A percentile compares a stretch with the other conserved stretches of the same genome.
These are phyloP conservation scores for Cutaneotrichosporon cavernicola DNA, from an alignment of 1,284 basidiomycete genomes.

Conservation along the genomic window DNA sequence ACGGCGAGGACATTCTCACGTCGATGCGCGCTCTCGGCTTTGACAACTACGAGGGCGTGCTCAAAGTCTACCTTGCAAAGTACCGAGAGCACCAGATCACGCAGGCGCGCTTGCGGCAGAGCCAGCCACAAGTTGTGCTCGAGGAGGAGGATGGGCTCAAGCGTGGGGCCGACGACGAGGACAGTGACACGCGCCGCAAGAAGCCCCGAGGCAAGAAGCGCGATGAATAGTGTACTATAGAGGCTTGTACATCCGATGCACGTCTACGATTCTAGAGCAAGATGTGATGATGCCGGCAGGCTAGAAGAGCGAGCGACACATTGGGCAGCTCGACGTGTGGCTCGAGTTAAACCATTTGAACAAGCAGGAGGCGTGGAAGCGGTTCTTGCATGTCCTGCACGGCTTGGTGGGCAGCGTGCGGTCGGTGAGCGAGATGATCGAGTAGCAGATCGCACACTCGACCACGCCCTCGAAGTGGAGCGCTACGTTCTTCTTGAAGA, in stretches of 20 bases:
- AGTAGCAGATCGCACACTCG: constrained; percentile 92
- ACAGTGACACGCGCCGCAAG: constrained; percentile 23
- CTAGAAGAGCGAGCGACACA: constrained; percentile 68
- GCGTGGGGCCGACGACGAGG: constrained; percentile 26
- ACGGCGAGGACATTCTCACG: constrained; percentile 81
- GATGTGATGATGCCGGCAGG: background rate
- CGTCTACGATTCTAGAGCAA: background rate
- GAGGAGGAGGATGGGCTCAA: constrained; percentile 29
- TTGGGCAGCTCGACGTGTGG: constrained; percentile 84
- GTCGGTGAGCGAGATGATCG: constrained; percentile 92
- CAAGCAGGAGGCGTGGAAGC: constrained; percentile 88
- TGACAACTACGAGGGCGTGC: constrained; percentile 82
- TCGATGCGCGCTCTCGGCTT: constrained; percentile 91
- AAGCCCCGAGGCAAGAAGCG: constrained; percentile 18
- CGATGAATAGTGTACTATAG: constrained; percentile 14
- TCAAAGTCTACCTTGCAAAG: constrained; percentile 91
- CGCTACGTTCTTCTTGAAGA: constrained; percentile 93
- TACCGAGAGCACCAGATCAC: constrained; percentile 61
- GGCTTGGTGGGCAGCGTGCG: constrained; percentile 84
- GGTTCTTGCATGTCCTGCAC: constrained; percentile 92
- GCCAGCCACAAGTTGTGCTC: constrained; percentile 12
- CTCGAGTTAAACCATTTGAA: constrained; percentile 92
- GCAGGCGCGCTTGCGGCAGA: constrained; percentile 29
- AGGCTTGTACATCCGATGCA: constrained; percentile 5
- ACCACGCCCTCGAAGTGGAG: constrained; percentile 90